Conservation (phyloP, 163 green algal genomes). For the Picocystis sp. region DNA sequence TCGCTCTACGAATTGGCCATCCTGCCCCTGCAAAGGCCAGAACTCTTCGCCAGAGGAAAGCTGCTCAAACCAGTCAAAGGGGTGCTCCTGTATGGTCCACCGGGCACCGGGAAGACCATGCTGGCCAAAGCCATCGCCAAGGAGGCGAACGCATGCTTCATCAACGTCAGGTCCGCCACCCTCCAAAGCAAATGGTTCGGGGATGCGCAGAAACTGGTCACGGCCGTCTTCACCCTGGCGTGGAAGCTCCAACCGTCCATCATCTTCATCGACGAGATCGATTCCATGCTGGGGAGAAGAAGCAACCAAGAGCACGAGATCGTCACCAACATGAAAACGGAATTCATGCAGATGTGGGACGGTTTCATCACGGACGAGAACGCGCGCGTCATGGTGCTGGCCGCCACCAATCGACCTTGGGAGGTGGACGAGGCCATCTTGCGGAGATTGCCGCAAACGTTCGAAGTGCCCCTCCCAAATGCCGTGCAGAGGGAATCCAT, state of each 20-base stretch:
- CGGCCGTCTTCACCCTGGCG: slow-evolving; percentile 31
- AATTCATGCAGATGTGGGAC: slow-evolving; percentile 39
- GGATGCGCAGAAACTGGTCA: slow-evolving; percentile 37
- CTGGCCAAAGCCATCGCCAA: slow-evolving; percentile 35
- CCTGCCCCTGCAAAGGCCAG: slow-evolving; percentile 14
- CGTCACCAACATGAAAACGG: slow-evolving; percentile 31
- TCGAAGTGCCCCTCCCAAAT: slow-evolving; percentile 35
- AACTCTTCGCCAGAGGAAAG: slow-evolving; percentile 15
- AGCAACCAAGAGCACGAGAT: slow-evolving; percentile 27
- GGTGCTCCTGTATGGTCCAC: slow-evolving; percentile 27
- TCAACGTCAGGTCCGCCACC: slow-evolving; percentile 27
- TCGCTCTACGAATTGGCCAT: slow-evolving; percentile 22
- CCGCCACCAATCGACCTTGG: slow-evolving; percentile 28
- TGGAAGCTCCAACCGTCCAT: slow-evolving; percentile 36
- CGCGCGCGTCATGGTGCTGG: slow-evolving; percentile 27
- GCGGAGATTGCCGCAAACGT: slow-evolving; percentile 14
- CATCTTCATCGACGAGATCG: slow-evolving; percentile 41
- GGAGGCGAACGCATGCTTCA: slow-evolving; percentile 31
- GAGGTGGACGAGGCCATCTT: slow-evolving; percentile 32
- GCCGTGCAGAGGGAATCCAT: slow-evolving; percentile 36
- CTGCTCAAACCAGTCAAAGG: slow-evolving; percentile 24
- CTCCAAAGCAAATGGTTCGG: slow-evolving; percentile 39
- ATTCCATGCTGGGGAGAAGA: slow-evolving; percentile 26
- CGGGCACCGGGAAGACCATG: slow-evolving; percentile 32
- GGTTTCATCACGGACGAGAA: slow-evolving; percentile 15